Base-by-base conservation (phyloP, 192 early-diverging fungal genomes). In the Gigaspora rosea region DNA sequence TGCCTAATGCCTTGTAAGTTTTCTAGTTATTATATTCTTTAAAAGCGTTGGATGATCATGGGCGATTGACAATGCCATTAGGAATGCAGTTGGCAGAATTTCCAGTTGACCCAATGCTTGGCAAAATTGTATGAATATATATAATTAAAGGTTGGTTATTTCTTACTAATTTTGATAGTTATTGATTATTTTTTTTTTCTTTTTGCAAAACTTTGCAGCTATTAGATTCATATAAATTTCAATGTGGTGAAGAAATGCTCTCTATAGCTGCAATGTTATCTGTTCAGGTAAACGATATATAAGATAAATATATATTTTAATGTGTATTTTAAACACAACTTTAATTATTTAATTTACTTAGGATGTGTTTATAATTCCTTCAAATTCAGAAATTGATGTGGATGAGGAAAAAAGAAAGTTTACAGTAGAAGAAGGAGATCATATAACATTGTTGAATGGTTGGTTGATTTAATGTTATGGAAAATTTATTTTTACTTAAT, bases 241-340 rank as follows among this genome's bases (percentile, higher is more conserved):
- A 83, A 35, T 95, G 94, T 75, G 82, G 83, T 22, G 88, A 94
- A 64, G 94, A 95, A 57, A 88, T 92, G 12, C 78, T 94, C 2
- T 91, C 92, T 0, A 94, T 95, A 71, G 91, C 91, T 18, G 93
- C 94, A 1, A 91, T 94, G 89, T 62, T 94, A 36, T 88, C 89
- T 13, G 92, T 94, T 2, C 89, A 95, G 78, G 89, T 91, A 83
- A 36, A 15, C 6, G 0, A 11, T 20, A 47, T 11, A 10, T 54
- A 51, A 27, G 69, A 57, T 75, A 50, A 35, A 33, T 10, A 16
- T 16, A 27, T 18, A 18, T 22, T 73, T 12, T n/a, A 10, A 13
- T 36, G 13, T 8, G 13, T 22, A 56, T 2, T n/a, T 12, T 16
- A 20, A 2, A 50, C 18, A 52, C 32, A n/a, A 35, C 50, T 35